Evolutionary conservation across 2,329 filamentous ascomycete species (phyloP), one percentile per base, ranked within the genome.

Genomic region (Fusarium pilosicola): DNA sequence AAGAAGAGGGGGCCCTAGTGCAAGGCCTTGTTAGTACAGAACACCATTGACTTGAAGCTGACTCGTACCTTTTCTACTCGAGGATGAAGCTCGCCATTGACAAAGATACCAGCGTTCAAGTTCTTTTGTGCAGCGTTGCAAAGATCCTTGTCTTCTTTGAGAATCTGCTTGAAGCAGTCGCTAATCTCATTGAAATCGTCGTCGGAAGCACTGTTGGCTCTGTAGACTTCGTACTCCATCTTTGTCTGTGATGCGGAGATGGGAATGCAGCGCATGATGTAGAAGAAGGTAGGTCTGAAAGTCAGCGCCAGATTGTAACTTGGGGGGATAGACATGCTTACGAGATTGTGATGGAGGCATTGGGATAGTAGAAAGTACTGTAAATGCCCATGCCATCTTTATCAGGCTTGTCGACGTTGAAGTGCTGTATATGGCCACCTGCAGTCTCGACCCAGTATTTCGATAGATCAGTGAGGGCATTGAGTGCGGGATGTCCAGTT

Each of bases 401-500:
- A 0, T 65, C 57, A 0, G 52, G 28, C 0, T 85, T 78, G 51
- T 85, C 75, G 73, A 83, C 84, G 70, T 82, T 84, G 20, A 71
- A 70, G 70, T 89, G 88, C 56, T 86, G 82, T 51, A 89, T 87
- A 63, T 86, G 83, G 1, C 81, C 83, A 7, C 80, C 83, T 61
- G 84, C 83, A 22, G 85, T 84, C 63, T 87, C 82, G 39, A 88
- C 86, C 36, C 82, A 80, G 79, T 90, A 90, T 11, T 85, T 85
- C 10, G 59, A 45, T 42, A 74, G 20, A 89, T 83, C 42, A 82
- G 83, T 8, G 85, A 70, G 20, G 2, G 54, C 55, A 1, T 55
- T 83, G 45, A 90, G 86, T 59, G 88, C 87, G 2, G 89, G 88
- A 65, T 91, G 89, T 1, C 88, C 86, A 1, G 86, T 88, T 26